Evolutionary conservation across 1,284 basidiomycete genomes (phyloP), one percentile per base, ranked within the genome.

Genomic region (Tilletia walkeri): DNA sequence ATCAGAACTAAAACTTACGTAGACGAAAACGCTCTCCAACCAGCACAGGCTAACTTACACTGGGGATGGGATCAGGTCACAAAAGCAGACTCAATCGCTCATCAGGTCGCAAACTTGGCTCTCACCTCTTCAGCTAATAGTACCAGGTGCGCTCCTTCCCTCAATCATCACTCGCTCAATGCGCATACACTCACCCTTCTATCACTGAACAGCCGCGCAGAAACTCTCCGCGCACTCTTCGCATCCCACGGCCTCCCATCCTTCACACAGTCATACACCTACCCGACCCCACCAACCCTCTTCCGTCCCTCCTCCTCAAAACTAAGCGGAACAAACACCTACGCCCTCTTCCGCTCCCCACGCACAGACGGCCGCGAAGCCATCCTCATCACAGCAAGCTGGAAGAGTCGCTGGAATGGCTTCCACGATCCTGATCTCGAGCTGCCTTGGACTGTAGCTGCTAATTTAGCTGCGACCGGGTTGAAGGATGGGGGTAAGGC

Each of bases 321-420:
- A 41, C 18, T 85, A 39, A 82, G 81, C 30, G 93, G 94, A 5
- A 88, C 86, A 7, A 96, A 97, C 79, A 88, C 90, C 5, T 98
- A 94, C 79, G 92, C 91, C 10, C 86, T 93, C 36, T 86, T 93
- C 59, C 87, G 88, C 6, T 91, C 95, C 2, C 94, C 95, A 1
- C 89, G 95, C 20, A 88, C 91, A 3, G 90, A 94, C 38, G 95
- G 94, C 1, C 89, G 90, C 1, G 95, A 99, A 84, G 92, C 94
- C 2, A 91, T 96, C 77, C 88, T 98, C 24, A 87, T 98, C 50
- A 90, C 90, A 72, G 94, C 95, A 1, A 92, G 93, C 12, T 95
- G 93, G 93, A 78, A 89, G 3, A 94, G 92, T 76, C 65, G 76
- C 24, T 72, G 81, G 67, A 66, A 74, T 70, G 38, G 78, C 87